Evolutionary conservation across 805 yeast genomes (phyloP), one percentile per base, ranked within the genome.

Genomic region (Saitoella complicata): DNA sequence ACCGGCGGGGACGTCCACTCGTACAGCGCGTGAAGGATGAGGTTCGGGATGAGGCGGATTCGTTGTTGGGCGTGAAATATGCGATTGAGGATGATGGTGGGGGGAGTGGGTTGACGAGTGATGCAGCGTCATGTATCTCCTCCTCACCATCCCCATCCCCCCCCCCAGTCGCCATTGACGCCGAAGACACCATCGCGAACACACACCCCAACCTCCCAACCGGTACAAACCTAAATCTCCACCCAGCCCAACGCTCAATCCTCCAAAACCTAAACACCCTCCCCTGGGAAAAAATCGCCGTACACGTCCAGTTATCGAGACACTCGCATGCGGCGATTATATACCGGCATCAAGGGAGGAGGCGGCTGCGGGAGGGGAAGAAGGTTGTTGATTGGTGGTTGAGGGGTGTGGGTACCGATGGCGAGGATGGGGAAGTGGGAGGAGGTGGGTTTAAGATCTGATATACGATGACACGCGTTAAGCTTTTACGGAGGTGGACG

Each of bases 311-410:
- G 49, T 70, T 79, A 11, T 66, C 50, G n/a, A 32, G 80, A 55
- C 85, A 86, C 58, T 77, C 96, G 0, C 97, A 87, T 56, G 94
- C 81, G 47, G 82, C 81, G 4, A 82, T 88, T 44, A 81, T 85
- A 11, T 84, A 88, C 11, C 69, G 97, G 21, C 21, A 21, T 21
- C 21, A 21, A 4, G 21, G 21, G 21, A 21, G 21, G 21, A 21
- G 21, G 21, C 21, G 21, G 21, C 4, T 21, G 21, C 2, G 21
- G 21, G 21, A 21, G 21, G 21, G 21, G 21, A 21, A 21, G 21
- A 21, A 21, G 21, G 21, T 21, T 21, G 21, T 21, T 21, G 21
- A 21, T 21, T 21, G 21, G 21, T 21, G 21, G 21, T 21, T 21
- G 21, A 21, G 21, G 21, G 21, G 21, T 21, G 21, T 21, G 21